Evolutionary conservation across 768 basidiomycete species (phyloP).

Genomic region (Floccularia luteovirens): DNA sequence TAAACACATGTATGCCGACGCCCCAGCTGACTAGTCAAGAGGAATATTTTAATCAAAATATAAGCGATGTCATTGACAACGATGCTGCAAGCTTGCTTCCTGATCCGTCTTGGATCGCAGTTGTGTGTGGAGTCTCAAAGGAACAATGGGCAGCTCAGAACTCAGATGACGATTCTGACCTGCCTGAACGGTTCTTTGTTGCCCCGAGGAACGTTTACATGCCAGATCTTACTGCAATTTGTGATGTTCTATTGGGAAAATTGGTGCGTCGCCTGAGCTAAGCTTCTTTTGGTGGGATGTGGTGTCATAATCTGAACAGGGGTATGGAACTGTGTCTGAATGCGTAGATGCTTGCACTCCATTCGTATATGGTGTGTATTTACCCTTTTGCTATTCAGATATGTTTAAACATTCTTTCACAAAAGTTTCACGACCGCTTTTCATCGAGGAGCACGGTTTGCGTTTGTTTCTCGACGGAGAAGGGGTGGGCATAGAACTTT

Average conservation of each 20-base stretch:
- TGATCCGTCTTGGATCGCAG: constrained; percentile 67
- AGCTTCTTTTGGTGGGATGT: not conserved
- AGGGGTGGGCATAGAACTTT: constrained; percentile 65
- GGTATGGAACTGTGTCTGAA: constrained; percentile 78
- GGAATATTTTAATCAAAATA: constrained; percentile 4
- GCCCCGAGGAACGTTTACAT: constrained; percentile 76
- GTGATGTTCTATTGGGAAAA: constrained; percentile 73
- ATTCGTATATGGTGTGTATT: constrained; percentile 60
- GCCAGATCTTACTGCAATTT: constrained; percentile 71
- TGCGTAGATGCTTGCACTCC: constrained; percentile 72
- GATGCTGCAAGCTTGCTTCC: constrained; percentile 45
- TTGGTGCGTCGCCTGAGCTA: constrained; percentile 36
- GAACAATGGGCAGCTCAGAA: constrained; percentile 35
- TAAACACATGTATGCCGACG: constrained; percentile 13
- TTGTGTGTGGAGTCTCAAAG: constrained; percentile 62
- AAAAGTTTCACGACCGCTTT: constrained; percentile 68
- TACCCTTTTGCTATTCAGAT: constrained; percentile 3
- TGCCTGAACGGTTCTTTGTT: constrained; percentile 69
- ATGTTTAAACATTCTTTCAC: constrained; percentile 1
- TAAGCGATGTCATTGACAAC: constrained; percentile 14
- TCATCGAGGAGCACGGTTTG: constrained; percentile 77
- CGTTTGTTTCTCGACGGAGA: constrained; percentile 52
- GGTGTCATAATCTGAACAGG: constrained; percentile 27
- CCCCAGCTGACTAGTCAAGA: constrained; percentile 6
- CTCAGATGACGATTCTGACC: constrained; percentile 21